Evolutionary conservation across 345 rosid genomes (phyloP), one percentile per base, ranked within the genome.

Genomic region (Draba incana): DNA sequence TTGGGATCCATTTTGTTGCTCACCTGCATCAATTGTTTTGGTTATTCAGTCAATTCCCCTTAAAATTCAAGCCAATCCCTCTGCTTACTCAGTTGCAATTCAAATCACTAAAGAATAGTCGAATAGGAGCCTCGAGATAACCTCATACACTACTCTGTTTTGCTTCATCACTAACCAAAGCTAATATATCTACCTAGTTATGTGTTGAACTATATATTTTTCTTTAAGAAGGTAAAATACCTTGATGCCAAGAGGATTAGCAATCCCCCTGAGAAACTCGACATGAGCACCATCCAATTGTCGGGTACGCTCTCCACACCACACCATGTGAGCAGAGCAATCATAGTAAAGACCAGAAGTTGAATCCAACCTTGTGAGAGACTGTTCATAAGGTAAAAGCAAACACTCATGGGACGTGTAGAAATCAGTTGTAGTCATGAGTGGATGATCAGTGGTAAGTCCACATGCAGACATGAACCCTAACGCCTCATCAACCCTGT

Each of bases 381-480:
- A 71, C 66, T 83, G 87, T 68, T 85, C 87, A 52, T 83, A 85
- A 58, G 89, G 89, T 63, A 85, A 55, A 75, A 79, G 85, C 80
- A 81, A 71, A 74, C 89, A 85, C 69, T 85, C 89, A 35, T 85
- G 87, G 6, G 89, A 85, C 3, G 89, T 85, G 84, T 84, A 85
- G 71, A 85, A 83, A n/a, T 85, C 87, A 25, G 89, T 83, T 10
- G 89, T 73, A 20, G 78, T 83, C 89, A 85, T 85, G 57, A 81
- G 48, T 43, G 87, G 84, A 70, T 85, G 87, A 39, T 83, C 87
- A 10, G 70, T 55, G 6, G 85, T 82, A 43, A 85, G 83, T 51
- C 84, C 89, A 38, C 84, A 81, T 13, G 87, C 87, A 79, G 84
- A 77, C 87, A 85, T 83, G 77, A 85, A 85, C 10, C 89, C 89